Evolutionary conservation across 371 early-diverging fungal genomes (phyloP).

Genomic region (Furculomyces boomerangus): DNA sequence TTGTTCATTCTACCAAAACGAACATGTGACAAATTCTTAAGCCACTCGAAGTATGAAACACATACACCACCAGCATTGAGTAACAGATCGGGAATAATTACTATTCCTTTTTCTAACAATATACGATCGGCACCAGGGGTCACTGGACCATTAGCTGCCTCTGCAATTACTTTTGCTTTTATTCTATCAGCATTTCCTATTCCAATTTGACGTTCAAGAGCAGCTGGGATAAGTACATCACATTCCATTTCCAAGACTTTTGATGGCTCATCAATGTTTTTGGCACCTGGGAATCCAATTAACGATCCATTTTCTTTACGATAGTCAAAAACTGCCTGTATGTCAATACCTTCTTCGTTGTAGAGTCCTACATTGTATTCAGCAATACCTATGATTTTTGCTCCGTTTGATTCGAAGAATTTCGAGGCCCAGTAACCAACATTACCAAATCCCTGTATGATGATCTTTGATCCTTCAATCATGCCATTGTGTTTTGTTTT

Average conservation of each 20-base stretch:
- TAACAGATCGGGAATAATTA: conserved; percentile 64
- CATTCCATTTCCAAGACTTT: conserved; percentile 58
- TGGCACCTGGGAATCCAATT: conserved; percentile 41
- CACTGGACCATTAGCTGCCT: conserved; percentile 76
- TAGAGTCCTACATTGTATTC: conserved; percentile 55
- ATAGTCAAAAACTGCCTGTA: conserved; percentile 50
- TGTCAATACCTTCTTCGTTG: conserved; percentile 47
- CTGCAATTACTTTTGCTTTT: conserved; percentile 73
- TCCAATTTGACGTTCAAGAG: conserved; percentile 74
- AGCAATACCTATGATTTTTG: conserved; percentile 62
- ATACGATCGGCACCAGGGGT: conserved; percentile 63
- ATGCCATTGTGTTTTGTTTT: conserved; percentile 47
- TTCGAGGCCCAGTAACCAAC: conserved; percentile 80
- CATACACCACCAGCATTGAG: conserved; percentile 81
- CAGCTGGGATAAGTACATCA: conserved; percentile 72
- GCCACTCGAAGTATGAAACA: conserved; percentile 69
- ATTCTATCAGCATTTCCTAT: conserved; percentile 53
- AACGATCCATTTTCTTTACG: conserved; percentile 44
- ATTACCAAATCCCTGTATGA: conserved; percentile 83
- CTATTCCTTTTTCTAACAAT: conserved; percentile 41
- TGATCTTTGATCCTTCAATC: conserved; percentile 42
- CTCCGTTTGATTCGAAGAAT: conserved; percentile 70
- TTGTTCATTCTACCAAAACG: conserved; percentile 84
- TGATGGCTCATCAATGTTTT: conserved; percentile 40
- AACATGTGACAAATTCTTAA: conserved; percentile 71